Evolutionary conservation across 2,329 filamentous ascomycete species (phyloP).

Genomic region (Fusarium protoensiforme): DNA sequence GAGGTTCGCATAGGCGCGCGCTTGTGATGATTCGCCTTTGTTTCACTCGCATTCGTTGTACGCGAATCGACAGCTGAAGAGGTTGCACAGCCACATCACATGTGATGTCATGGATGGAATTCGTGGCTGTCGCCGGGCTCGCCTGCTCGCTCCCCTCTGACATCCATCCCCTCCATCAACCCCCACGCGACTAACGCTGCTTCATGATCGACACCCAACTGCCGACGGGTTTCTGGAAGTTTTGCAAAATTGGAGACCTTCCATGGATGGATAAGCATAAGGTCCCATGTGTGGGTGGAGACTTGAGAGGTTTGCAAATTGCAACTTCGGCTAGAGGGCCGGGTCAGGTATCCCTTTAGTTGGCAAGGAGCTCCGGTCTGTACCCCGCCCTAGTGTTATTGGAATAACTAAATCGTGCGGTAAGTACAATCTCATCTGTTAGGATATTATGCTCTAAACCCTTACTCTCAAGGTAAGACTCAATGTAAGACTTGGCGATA

Average conservation of each 20-base stretch:
- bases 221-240: background rate
- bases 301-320: background rate
- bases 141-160: conserved; percentile 14
- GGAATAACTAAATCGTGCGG: too few species aligned
- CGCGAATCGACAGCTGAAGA: conserved; percentile 25
- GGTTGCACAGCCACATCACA: conserved; percentile 47
- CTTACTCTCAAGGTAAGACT: too few species aligned
- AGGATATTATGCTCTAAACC: too few species aligned
- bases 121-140: background rate
- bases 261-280: background rate
- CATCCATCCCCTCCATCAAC: conserved; percentile 26
- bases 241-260: conserved; percentile 24
- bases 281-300: conserved; percentile 4
- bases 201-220: conserved; percentile 36
- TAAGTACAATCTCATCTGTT: too few species aligned
- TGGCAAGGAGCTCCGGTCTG: too few species aligned
- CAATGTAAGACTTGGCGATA: too few species aligned
- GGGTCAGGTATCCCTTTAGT: background rate
- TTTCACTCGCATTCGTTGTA: conserved; percentile 30
- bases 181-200: conserved; percentile 8
- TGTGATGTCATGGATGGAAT: conserved; percentile 47
- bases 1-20: conserved; percentile 38
- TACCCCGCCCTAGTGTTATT: too few species aligned
- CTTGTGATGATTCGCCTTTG: conserved; percentile 37
- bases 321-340: conserved; percentile 14